Base-by-base conservation (phyloP, 805 yeast genomes). In the Brettanomyces bruxellensis region DNA sequence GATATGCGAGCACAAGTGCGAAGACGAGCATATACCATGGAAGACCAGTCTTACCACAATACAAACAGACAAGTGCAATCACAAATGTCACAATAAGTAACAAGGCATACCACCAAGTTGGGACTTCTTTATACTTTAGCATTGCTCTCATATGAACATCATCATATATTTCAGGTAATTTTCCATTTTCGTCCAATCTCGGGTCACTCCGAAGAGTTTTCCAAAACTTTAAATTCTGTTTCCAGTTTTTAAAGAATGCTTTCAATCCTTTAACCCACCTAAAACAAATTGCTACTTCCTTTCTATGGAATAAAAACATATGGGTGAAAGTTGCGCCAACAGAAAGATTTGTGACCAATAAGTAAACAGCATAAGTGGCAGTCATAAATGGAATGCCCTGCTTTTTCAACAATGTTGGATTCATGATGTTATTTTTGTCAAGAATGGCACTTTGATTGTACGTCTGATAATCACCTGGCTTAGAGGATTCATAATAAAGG, bases 21-120 rank as follows among this genome's bases (percentile, higher is more conserved):
- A 78, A 66, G 18, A 81, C 64, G 1, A 44, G 35, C 36, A 30
- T 44, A 25, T 44, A 32, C 41, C 81, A 81, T 77, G 79, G 80
- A 18, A 77, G 70, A 3, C 83, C 83, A 4, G 80, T 72, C 43
- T 76, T 79, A 1, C 76, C 69, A 40, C 71, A 64, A 62, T 71
- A 72, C 1, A 59, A 61, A 39, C 66, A 54, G 38, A 71, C 58
- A 35, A 66, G 6, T 14, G 47, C 43, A 24, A 41, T 36, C n/a
- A 40, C 47, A 34, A 45, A 39, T n/a, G 32, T 25, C 23, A 64
- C 50, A 24, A 75, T 46, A 34, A 79, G 66, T 9, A 75, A 64
- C 4, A 61, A 47, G 4, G 64, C 55, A 54, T 75, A 82, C 88
- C 88, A 83, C 80, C 81, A 78, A 50, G 76, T 83, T 1, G 91